Base-by-base conservation (phyloP, 2,329 filamentous ascomycete species). In the Coleophoma cylindrospora region DNA sequence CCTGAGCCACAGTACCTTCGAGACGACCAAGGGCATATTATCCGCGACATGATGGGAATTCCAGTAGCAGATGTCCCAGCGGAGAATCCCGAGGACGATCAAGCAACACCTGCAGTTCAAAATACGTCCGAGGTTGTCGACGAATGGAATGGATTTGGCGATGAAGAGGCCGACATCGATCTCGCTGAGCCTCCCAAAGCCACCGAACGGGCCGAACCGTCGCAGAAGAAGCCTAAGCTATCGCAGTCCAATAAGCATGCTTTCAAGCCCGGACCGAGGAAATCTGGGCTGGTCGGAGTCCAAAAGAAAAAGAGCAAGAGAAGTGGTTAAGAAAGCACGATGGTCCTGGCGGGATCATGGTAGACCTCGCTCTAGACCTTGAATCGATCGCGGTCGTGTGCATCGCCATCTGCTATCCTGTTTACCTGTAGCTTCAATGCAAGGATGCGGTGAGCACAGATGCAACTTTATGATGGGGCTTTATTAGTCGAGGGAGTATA, bases 1-100 rank as follows among this genome's bases (percentile, higher is more conserved):
- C n/a, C 52, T 17, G 58, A 55, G 17, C 46, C 38, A n/a, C 43
- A 57, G 13, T 55, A 58, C 17, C 51, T 61, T 11, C 68, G 80
- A 54, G 80, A 80, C 57, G 74, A 77, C 27, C 71, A 74, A 44
- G 81, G 82, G 0, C 72, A 70, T 55, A 70, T 83, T 45, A 70
- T 74, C 3, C 65, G 69, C 54, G 70, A 74, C 52, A 43, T 66
- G 50, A 61, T 64, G 55, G 70, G 68, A 15, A 69, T 66, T 66
- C 68, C 67, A 9, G 58, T 71, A 14, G 38, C 27, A 17, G 34
- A 48, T 27, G 37, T 34, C 9, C 38, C 47, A 36, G 57, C 61
- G 4, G 57, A 61, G 1, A 54, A 62, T 0, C 55, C 58, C 4
- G 61, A 60, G 0, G 57, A 60, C 0, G 63, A 64, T 3, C 67